Conservation (phyloP, 768 basidiomycete species). For the Serendipita indica region DNA sequence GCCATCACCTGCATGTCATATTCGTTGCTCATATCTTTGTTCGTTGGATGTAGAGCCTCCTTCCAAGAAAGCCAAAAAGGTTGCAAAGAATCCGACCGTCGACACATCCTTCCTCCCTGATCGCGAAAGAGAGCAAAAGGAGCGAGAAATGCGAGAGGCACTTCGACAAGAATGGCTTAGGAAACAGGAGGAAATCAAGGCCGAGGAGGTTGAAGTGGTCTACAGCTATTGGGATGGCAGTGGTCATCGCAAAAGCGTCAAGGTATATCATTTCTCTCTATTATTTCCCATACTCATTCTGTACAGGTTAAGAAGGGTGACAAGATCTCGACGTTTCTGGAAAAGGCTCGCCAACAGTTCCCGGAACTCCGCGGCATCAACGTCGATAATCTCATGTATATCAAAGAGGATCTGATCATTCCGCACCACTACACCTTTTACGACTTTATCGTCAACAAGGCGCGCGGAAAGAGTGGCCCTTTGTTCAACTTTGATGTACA, state of each 20-base stretch:
- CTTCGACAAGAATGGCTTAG: constrained; percentile 80
- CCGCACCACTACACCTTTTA: constrained; percentile 99
- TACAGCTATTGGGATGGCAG: constrained; percentile 99
- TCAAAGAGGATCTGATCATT: constrained; percentile 98
- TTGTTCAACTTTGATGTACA: constrained; percentile 98
- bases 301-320: constrained; percentile 94
- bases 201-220: constrained; percentile 71
- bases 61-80: constrained; percentile 27
- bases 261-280: constrained; percentile 29
- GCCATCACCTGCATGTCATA: background rate
- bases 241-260: constrained; percentile 85
- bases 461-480: constrained; percentile 93
- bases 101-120: constrained; percentile 98
- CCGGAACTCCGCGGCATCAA: constrained; percentile 80
- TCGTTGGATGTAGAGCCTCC: background rate
- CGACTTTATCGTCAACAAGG: constrained; percentile 96
- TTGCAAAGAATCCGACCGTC: constrained; percentile 89
- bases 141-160: constrained; percentile 76
- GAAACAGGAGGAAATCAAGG: constrained; percentile 51
- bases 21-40: constrained; percentile 19
- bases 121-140: constrained; percentile 88
- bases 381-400: constrained; percentile 96
- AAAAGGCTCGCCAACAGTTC: constrained; percentile 86
- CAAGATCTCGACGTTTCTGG: constrained; percentile 68
- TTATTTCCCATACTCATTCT: background rate